phyloP scores from a whole-genome alignment of 1,284 basidiomycete genomes.

The Ustilago cynodontis region DNA sequence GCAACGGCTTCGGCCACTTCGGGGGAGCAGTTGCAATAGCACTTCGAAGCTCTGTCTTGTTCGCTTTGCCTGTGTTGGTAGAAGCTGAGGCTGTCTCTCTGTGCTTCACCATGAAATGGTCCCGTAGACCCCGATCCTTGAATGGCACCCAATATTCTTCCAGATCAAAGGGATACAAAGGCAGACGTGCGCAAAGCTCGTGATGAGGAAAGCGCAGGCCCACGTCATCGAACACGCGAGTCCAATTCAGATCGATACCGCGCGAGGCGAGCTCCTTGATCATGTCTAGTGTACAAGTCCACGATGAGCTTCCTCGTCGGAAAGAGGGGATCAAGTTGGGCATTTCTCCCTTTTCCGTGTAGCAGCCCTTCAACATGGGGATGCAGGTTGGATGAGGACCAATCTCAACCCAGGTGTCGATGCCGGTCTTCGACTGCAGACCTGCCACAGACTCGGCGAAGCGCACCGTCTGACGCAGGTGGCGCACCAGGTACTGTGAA shows the following conservation, averaged over 20 bases:
- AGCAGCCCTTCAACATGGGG: slow-evolving; percentile 51
- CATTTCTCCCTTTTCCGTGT: slow-evolving; percentile 8
- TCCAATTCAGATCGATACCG: slow-evolving; percentile 32
- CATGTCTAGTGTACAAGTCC: slow-evolving; percentile 24
- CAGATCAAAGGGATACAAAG: slow-evolving; percentile 51
- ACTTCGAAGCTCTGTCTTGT: neutral
- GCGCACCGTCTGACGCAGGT: slow-evolving; percentile 39
- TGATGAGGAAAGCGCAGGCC: slow-evolving; percentile 25
- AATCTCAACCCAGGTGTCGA: slow-evolving; percentile 43
- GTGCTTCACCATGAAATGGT: slow-evolving; percentile 21
- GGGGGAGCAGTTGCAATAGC: neutral
- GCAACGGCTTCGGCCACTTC: slow-evolving; percentile 18
- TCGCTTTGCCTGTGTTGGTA: neutral
- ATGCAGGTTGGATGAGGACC: slow-evolving; percentile 52
- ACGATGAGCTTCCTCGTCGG: slow-evolving; percentile 43
- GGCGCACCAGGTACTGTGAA: slow-evolving; percentile 28
- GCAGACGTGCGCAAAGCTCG: slow-evolving; percentile 25
- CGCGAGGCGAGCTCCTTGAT: slow-evolving; percentile 36
- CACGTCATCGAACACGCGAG: slow-evolving; percentile 25
- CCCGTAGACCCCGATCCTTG: slow-evolving; percentile 51
- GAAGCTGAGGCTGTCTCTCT: neutral
- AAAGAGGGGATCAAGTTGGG: slow-evolving; percentile 39
- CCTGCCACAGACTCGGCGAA: slow-evolving; percentile 40
- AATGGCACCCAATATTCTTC: slow-evolving; percentile 48
- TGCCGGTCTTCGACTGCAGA: slow-evolving; percentile 14